Evolutionary conservation across 2,329 filamentous ascomycete genomes (phyloP).

Genomic region (Diaporthe sp.): DNA sequence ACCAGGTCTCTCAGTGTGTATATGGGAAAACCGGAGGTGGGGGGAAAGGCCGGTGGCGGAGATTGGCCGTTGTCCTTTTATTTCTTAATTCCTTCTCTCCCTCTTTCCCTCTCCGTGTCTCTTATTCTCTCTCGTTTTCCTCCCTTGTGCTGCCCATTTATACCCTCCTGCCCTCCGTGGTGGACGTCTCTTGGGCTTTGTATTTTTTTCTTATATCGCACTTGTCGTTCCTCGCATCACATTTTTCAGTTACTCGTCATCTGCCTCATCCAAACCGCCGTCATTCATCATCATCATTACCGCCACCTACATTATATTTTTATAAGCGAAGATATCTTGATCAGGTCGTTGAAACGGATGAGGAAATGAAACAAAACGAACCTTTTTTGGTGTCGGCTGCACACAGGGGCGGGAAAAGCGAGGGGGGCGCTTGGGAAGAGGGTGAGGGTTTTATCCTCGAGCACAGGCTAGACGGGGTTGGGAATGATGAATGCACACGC

Average conservation of each 20-base stretch:
- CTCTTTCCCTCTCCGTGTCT: background rate
- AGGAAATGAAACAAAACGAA: background rate
- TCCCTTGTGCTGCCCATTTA: slow-evolving; percentile 7
- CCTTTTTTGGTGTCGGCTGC: background rate
- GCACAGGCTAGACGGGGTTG: slow-evolving; percentile 7
- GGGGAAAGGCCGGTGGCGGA: background rate
- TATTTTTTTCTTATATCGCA: background rate
- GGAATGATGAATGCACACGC: background rate
- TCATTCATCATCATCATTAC: background rate
- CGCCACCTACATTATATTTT: background rate
- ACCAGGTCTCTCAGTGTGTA: slow-evolving; percentile 24
- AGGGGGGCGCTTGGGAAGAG: background rate
- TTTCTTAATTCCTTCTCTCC: background rate
- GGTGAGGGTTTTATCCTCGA: background rate
- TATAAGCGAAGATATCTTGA: slow-evolving; percentile 11
- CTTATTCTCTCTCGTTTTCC: background rate
- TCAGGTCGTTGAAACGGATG: slow-evolving; percentile 8
- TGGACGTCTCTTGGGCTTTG: slow-evolving; percentile 21
- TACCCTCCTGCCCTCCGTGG: slow-evolving; percentile 24
- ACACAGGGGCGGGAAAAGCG: background rate
- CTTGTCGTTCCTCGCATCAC: background rate
- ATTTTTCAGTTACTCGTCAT: background rate
- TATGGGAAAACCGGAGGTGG: background rate
- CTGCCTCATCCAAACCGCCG: background rate
- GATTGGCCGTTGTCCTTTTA: background rate